Evolutionary conservation across 176 grass and related monocot genomes (phyloP), one percentile per base, ranked within the genome.

Genomic region (Carex pumila): DNA sequence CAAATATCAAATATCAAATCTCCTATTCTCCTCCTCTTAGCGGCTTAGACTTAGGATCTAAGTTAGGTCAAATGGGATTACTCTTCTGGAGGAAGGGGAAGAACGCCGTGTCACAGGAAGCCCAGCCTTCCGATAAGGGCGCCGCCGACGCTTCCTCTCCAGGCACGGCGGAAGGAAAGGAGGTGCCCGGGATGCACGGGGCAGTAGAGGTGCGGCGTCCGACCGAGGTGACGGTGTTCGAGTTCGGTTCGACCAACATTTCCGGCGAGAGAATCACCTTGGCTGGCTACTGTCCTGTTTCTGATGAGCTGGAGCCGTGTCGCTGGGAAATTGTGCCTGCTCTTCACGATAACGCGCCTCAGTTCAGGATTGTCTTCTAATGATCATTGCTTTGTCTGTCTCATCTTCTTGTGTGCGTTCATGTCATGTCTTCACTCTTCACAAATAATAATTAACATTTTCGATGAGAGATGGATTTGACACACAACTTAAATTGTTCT

Each of bases 281-380:
- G 25, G 89, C 92, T 1, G 94, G 94, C 0, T 94, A 94, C 86
- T 97, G 95, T 55, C 92, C 95, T 7, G 90, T 97, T 8, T 97
- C 92, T 0, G 95, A 97, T 60, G 92, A 93, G 50, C 85, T 97
- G 50, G 95, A 97, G 92, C 95, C 92, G 4, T 97, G 95, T 69
- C 89, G 92, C 75, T 97, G 95, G 95, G 90, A 92, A 84, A 85
- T 97, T 19, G 85, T 94, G 12, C 86, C 95, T 36, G 89, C 87
- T 12, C 12, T 85, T 0, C 87, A 87, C 0, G 87, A 87, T 15
- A 83, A 93, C 66, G 95, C 95, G 17, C 95, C 95, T 77, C 95
- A 93, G 49, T 92, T 98, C 92, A 92, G 95, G 70, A 94, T 98
- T 80, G 92, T 94, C 29, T 98, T 98, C 84, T 97, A 88, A 94